Base-by-base conservation (phyloP, 2,329 filamentous ascomycete genomes). In the Fusarium guadeloupense region DNA sequence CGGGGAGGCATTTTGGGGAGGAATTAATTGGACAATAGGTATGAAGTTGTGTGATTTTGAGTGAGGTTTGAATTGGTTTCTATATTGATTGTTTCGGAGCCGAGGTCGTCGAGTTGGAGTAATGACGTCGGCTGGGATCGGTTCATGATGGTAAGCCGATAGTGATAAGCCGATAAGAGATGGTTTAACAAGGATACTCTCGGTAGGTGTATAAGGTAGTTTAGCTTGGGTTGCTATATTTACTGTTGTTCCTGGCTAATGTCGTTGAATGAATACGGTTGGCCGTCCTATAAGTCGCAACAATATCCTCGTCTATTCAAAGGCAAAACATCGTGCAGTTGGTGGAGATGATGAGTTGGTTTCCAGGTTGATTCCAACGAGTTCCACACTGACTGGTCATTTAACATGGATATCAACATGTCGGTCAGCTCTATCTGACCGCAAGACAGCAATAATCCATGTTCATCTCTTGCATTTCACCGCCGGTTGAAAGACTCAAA, bases 1-100 rank as follows among this genome's bases (percentile, higher is more conserved):
- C 74, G 72, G 28, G 74, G 73, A 60, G 73, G 64, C 75, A 77
- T 77, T 44, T 52, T 60, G 59, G 14, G 37, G 4, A 17, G 37
- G 4, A 17, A 6, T 37, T 28, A 25, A 38, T 50, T 43, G 42
- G 44, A 13, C n/a, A 30, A 13, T 52, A 25, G 10, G 10, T 38
- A 25, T 47, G 40, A 38, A 17, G 37, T 28, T 17, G 14, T 16
- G 9, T 13, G 28, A 6, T 6, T 30, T 35, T 52, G 41, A 12
- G 9, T 25, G 4, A 14, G 21, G 30, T 19, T 37, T 30, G n/a
- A n/a, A 20, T 26, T 31, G 26, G 34, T 39, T 30, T 50, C 38
- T n/a, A 21, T 7, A 40, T 28, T 42, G 35, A 35, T 13, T 33
- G 26, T 35, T 21, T 59, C 23, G 9, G 52, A 39, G 49, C 57